Base-by-base conservation (phyloP, 352 stramenopile genomes). In the Pythium phragmitis region DNA sequence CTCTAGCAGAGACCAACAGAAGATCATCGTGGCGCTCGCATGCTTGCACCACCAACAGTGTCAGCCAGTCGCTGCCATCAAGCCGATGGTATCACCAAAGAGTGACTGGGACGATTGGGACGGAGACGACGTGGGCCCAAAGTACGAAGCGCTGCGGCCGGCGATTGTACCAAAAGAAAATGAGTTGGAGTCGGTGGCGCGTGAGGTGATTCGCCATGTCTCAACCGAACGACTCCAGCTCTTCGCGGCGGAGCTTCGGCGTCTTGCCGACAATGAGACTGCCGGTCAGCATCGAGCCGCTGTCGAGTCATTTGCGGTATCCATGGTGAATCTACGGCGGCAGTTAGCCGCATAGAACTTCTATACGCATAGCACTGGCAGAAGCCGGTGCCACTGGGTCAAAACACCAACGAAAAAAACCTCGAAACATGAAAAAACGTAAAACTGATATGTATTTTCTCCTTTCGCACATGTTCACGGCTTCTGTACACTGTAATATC, bases 71-170 rank as follows among this genome's bases (percentile, higher is more conserved):
- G 11, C 45, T 14, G 13, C 46, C 12, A 48, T 8, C 52, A 37
- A 33, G 19, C 21, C 26, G 26, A 30, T 14, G 12, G 16, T 43
- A 0, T 23, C 42, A 33, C 4, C 33, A 8, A 56, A 36, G 14
- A 48, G 49, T 26, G 53, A 61, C 7, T 72, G 65, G 65, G 65
- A 72, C 14, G 59, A 64, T 17, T 72, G 65, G 65, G 65, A 72
- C 41, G 54, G 42, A 3, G 59, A 67, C 7, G 39, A 21, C 28
- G 61, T 26, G 8, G 36, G 46, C 28, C 48, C 5, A 16, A 65
- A 69, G 33, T 2, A 59, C 17, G 14, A 56, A 0, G 47, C 60
- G 21, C n/a, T 62, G 11, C 53, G 52, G 4, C 16, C 37, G 21
- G 21, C 55, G n/a, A 34, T 14, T 9, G 21, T 43, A 13, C 3